Percentiles rank a stretch among this genome's conserved stretches.
phyloP scores from a whole-genome alignment of 805 yeast species.

The Saccharomycopsis amapae region DNA sequence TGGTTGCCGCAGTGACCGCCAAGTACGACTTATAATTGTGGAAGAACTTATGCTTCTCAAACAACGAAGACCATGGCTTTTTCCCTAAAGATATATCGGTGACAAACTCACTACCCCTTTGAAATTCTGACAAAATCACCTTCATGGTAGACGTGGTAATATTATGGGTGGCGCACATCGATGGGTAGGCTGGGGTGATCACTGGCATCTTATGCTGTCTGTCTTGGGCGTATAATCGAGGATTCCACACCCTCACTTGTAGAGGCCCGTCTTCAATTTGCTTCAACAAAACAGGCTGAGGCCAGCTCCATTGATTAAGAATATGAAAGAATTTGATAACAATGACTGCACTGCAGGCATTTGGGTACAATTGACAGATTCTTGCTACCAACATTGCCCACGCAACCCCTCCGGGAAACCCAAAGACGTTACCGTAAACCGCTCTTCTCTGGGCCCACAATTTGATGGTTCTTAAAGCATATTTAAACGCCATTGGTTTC shows the following conservation, averaged over 20 bases:
- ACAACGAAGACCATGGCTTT: slow-evolving; percentile 66
- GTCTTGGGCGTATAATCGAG: slow-evolving; percentile 81
- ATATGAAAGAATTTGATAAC: slow-evolving; percentile 86
- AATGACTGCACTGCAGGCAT: slow-evolving; percentile 88
- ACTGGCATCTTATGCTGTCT: slow-evolving; percentile 94
- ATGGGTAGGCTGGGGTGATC: slow-evolving; percentile 95
- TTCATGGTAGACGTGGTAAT: slow-evolving; percentile 83
- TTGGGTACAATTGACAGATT: slow-evolving; percentile 93
- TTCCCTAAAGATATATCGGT: slow-evolving; percentile 58
- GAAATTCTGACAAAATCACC: slow-evolving; percentile 71
- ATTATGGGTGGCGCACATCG: slow-evolving; percentile 99
- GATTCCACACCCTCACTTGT: slow-evolving; percentile 96
- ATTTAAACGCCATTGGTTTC: slow-evolving; percentile 84
- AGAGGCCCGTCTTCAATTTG: slow-evolving; percentile 96
- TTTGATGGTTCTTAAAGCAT: slow-evolving; percentile 86
- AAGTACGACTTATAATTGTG: slow-evolving; percentile 78
- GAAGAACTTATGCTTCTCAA: slow-evolving; percentile 77
- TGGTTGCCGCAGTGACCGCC: slow-evolving; percentile 72
- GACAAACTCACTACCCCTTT: slow-evolving; percentile 67
- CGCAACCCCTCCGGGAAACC: slow-evolving; percentile 99
- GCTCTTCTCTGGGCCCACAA: slow-evolving; percentile 97
- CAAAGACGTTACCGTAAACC: slow-evolving; percentile 88
- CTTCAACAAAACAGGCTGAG: slow-evolving; percentile 90
- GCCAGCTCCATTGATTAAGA: slow-evolving; percentile 92
- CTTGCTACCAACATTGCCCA: slow-evolving; percentile 99